These are phyloP conservation scores for Lentinula sp. DNA, from an alignment of 768 basidiomycete genomes.

Conservation along the genomic window DNA sequence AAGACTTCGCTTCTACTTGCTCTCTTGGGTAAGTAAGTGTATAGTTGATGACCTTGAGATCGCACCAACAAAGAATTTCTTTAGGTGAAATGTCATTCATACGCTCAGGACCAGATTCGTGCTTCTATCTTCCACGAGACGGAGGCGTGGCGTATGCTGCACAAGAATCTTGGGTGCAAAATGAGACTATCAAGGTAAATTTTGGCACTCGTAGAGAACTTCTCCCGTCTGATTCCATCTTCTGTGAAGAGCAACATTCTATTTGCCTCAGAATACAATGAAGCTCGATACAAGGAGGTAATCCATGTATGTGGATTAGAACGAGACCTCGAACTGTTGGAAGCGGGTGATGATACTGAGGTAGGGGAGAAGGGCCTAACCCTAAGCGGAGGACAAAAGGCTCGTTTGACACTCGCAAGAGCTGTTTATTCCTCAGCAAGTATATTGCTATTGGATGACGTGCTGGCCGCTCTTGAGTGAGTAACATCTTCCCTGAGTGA, in stretches of 20 bases:
- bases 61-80: background rate
- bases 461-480: slow-evolving; percentile 58
- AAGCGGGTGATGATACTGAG: slow-evolving; percentile 47
- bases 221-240: too few species aligned
- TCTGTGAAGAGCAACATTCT: slow-evolving; percentile 55
- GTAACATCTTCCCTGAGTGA: slow-evolving; percentile 5
- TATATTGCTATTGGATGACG: slow-evolving; percentile 67
- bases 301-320: slow-evolving; percentile 73
- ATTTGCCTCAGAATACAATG: slow-evolving; percentile 72
- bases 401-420: slow-evolving; percentile 31
- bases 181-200: slow-evolving; percentile 61
- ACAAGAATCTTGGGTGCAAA: slow-evolving; percentile 83
- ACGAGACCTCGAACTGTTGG: slow-evolving; percentile 61
- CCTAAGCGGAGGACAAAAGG: slow-evolving; percentile 43
- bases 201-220: background rate
- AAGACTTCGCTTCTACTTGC: slow-evolving; percentile 44
- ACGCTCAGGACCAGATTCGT: slow-evolving; percentile 44
- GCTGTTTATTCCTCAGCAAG: slow-evolving; percentile 44
- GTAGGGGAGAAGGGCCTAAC: slow-evolving; percentile 62
- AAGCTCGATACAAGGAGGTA: slow-evolving; percentile 71
- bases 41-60: slow-evolving; percentile 3
- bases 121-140: slow-evolving; percentile 62
- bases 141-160: slow-evolving; percentile 74
- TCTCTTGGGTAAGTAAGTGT: slow-evolving; percentile 21
- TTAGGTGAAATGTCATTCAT: slow-evolving; percentile 55